These are phyloP conservation scores for Pseudocercospora crystallina DNA, from an alignment of 2,329 filamentous ascomycete genomes.

Conservation along the genomic window DNA sequence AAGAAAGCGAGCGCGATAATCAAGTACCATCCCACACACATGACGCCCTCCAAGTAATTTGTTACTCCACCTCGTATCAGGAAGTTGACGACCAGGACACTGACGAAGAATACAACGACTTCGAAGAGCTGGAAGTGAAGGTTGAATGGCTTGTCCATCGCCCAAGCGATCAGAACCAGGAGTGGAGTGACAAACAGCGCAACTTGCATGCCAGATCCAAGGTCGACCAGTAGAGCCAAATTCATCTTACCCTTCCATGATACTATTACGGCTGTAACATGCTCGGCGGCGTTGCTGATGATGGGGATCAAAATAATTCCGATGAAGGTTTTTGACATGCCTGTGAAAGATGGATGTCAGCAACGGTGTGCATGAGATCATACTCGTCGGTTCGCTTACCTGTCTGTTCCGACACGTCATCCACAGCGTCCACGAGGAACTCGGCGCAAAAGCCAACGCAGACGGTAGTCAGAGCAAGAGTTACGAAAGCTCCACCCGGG, in stretches of 20 bases:
- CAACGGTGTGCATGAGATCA: no score
- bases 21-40: slow-evolving; percentile 55
- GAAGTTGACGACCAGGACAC: slow-evolving; percentile 83
- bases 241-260: slow-evolving; percentile 59
- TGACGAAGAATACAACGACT: slow-evolving; percentile 81
- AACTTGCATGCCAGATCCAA: slow-evolving; percentile 56
- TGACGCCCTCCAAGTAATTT: slow-evolving; percentile 80
- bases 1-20: slow-evolving; percentile 62
- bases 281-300: slow-evolving; percentile 57
- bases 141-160: slow-evolving; percentile 54
- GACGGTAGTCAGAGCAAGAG: slow-evolving; percentile 48
- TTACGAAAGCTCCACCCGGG: slow-evolving; percentile 45
- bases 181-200: slow-evolving; percentile 59
- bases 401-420: slow-evolving; percentile 51
- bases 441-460: slow-evolving; percentile 53
- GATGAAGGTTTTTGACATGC: slow-evolving; percentile 57
- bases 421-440: slow-evolving; percentile 55
- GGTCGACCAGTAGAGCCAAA: slow-evolving; percentile 54
- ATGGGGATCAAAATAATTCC: slow-evolving; percentile 57
- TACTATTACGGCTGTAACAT: slow-evolving; percentile 56
- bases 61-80: slow-evolving; percentile 79
- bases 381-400: no score
- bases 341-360: neutral
- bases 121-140: slow-evolving; percentile 87
- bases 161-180: slow-evolving; percentile 57